Percentiles rank a stretch among this genome's conserved stretches.
Evolutionary conservation across 2,329 filamentous ascomycete species (phyloP).

Genomic region (Colletotrichum theobromicola): DNA sequence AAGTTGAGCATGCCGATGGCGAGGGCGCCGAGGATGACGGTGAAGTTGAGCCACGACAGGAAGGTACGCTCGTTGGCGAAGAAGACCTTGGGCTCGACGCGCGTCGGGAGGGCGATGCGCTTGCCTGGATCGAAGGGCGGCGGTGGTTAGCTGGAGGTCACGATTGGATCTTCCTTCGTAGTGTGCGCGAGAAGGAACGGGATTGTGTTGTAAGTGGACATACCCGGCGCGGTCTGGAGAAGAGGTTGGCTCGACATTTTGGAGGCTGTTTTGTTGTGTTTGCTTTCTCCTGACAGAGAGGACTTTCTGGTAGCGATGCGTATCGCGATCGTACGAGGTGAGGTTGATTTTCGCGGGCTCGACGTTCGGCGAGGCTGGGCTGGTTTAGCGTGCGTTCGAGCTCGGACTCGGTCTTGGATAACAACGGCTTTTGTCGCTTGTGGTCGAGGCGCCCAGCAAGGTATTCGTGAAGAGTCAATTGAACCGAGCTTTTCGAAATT

Average conservation of each 20-base stretch:
- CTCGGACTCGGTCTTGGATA: conserved; percentile 7
- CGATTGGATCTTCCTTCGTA: background rate
- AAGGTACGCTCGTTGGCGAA: conserved; percentile 99
- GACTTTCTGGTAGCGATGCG: background rate
- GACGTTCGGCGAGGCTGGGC: background rate
- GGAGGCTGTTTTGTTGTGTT: conserved; percentile 7
- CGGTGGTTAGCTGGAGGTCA: background rate
- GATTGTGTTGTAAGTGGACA: conserved; percentile 26
- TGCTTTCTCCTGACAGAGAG: background rate
- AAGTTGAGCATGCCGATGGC: conserved; percentile 98
- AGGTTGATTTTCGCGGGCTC: background rate
- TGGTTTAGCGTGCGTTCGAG: background rate
- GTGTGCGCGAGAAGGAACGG: background rate
- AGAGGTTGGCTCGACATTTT: conserved; percentile 96
- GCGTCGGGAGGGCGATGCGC: conserved; percentile 95
- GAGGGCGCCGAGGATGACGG: conserved; percentile 94
- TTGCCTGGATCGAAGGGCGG: conserved; percentile 70
- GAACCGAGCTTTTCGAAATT: background rate
- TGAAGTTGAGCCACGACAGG: conserved; percentile 99
- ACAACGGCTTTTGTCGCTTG: background rate
- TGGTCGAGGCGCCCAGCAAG: background rate
- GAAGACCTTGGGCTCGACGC: conserved; percentile 99
- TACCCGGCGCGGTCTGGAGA: conserved; percentile 91
- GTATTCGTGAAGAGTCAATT: background rate
- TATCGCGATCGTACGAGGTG: background rate